Conservation (phyloP, 2,329 filamentous ascomycete genomes). For the Hymenoscyphus repandus region DNA sequence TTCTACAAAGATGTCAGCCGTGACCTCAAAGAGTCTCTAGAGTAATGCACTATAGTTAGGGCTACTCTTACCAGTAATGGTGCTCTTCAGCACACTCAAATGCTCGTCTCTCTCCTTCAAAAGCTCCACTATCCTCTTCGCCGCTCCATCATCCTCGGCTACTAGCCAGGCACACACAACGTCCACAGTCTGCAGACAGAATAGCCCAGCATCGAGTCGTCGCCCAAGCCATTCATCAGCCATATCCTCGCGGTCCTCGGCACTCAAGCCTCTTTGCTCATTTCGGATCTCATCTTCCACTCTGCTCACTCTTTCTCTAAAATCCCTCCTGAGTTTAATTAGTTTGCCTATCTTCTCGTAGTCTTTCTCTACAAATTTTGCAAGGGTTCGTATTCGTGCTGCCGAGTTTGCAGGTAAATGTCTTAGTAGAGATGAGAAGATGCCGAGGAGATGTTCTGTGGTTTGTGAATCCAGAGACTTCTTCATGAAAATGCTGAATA, state of each 20-base stretch:
- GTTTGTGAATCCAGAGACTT: slow-evolving; percentile 57
- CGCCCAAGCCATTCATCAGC: slow-evolving; percentile 69
- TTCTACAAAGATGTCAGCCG: slow-evolving; percentile 34
- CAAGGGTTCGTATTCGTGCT: slow-evolving; percentile 74
- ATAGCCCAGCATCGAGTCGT: slow-evolving; percentile 78
- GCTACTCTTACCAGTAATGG: slow-evolving; percentile 53
- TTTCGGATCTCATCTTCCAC: slow-evolving; percentile 59
- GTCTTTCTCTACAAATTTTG: slow-evolving; percentile 93
- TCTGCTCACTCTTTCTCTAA: slow-evolving; percentile 53
- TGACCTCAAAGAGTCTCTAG: too few relatives aligned
- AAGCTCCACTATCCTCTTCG: slow-evolving; percentile 54
- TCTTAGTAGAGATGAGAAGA: slow-evolving; percentile 79
- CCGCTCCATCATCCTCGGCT: slow-evolving; percentile 79
- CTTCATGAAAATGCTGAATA: slow-evolving; percentile 88
- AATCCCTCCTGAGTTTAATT: slow-evolving; percentile 65
- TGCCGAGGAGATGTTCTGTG: slow-evolving; percentile 75
- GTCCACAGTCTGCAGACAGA: slow-evolving; percentile 77
- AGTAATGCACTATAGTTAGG: too few relatives aligned
- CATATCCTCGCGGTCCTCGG: slow-evolving; percentile 55
- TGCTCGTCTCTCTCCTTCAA: slow-evolving; percentile 65
- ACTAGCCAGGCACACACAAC: slow-evolving; percentile 83
- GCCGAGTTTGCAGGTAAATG: slow-evolving; percentile 72
- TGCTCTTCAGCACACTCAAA: slow-evolving; percentile 56
- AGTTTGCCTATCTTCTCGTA: slow-evolving; percentile 79
- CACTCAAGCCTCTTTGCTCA: slow-evolving; percentile 48